Base-by-base conservation (phyloP, 305 asterid genomes). In the Solanum hybrid region DNA sequence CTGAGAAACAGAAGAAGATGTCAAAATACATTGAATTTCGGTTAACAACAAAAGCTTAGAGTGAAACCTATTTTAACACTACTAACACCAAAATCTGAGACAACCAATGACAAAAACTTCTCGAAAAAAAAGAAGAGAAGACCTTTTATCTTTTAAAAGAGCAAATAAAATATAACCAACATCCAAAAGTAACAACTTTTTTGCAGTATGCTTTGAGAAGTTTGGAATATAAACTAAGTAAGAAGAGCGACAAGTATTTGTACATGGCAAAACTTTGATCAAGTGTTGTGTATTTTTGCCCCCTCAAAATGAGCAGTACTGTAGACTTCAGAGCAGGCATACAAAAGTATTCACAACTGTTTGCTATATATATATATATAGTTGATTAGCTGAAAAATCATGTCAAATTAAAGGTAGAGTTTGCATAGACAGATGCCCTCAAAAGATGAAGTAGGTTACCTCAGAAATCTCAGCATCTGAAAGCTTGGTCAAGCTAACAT, bases 381-480 rank as follows among this genome's bases (percentile, higher is more conserved):
- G 71, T 0, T 60, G 71, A 60, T 60, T 17, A 60, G 71, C 24
- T 60, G 24, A 19, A 60, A 17, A 60, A 6, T 60, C 71, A 60
- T 7, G 66, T 56, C 66, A 60, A 19, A 60, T 60, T 60, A 60
- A 17, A 35, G 15, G 15, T 24, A 60, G 11, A 60, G 71, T 60
- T 19, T 38, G n/a, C 27, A n/a, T n/a, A 79, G 60, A 79, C 64
- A 24, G 34, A 89, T n/a, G 71, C 15, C 51, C 51, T 11, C 51
- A 40, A 40, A 40, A 40, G 51, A 40, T 40, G 51, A 86, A 86
- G 87, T 78, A 36, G 73, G 80, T 89, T 92, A 95, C 98, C 95
- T 89, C 88, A 9, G 94, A 88, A 89, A 94, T 72, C 86, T 91
- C 94, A 86, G 32, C 92, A 88, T 94, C 96, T 15, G 95, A 91